Evolutionary conservation across 306 rosid genomes (phyloP).

Genomic region (Begonia masoniana): DNA sequence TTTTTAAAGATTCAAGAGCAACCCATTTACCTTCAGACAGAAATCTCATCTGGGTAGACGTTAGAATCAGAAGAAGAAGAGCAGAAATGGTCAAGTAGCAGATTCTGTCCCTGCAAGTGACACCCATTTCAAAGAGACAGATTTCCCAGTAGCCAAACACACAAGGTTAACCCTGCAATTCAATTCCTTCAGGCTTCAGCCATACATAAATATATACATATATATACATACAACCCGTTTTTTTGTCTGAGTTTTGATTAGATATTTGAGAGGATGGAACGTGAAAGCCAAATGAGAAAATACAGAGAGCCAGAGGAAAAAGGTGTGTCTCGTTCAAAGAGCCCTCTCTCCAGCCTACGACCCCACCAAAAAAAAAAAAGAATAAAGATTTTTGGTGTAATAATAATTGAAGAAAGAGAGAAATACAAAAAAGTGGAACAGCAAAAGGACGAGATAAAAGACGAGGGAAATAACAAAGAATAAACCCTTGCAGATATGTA

Average conservation of each 20-base stretch:
- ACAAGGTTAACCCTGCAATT: too few species aligned
- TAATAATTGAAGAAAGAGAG: conserved; percentile 15
- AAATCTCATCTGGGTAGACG: conserved; percentile 40
- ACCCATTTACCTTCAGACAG: conserved; percentile 48
- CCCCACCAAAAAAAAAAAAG: conserved; percentile 7
- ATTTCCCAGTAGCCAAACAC: conserved; percentile 2
- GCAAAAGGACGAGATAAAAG: conserved; percentile 23
- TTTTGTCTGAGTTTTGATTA: too few species aligned
- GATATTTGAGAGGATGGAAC: neutral
- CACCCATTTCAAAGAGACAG: neutral
- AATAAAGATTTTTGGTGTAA: neutral
- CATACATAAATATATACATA: too few species aligned
- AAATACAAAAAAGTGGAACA: conserved; percentile 11
- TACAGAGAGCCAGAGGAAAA: neutral
- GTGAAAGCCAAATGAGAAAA: too few species aligned
- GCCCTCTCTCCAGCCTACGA: conserved; percentile 29
- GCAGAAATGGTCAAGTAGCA: conserved; percentile 20
- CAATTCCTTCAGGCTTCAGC: too few species aligned
- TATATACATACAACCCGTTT: too few species aligned
- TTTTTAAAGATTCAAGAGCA: conserved; percentile 7
- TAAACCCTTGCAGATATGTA: too few species aligned
- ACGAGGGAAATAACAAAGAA: conserved; percentile 11
- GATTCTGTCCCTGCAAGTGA: conserved; percentile 19
- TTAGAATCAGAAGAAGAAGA: conserved; percentile 39
- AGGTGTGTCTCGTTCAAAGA: conserved; percentile 10